Base-by-base conservation (phyloP, 2,329 filamentous ascomycete species). In the Aspergillus fumigatiaffinis region DNA sequence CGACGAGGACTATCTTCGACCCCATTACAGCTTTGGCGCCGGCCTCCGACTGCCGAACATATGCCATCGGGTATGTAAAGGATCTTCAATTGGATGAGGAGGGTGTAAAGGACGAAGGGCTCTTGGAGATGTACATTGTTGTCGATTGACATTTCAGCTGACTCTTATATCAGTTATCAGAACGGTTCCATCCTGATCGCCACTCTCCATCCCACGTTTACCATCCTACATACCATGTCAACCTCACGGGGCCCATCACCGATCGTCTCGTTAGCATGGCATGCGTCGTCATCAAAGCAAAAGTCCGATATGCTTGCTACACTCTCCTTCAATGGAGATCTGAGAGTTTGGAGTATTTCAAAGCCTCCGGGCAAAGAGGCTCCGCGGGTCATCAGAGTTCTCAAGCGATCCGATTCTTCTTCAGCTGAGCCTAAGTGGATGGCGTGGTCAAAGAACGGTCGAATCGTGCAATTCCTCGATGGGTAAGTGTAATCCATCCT, bases 251-350 rank as follows among this genome's bases (percentile, higher is more conserved):
- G 86, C 1, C 93, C 94, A 1, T 97, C 93, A 0, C 89, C 91
- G 2, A 92, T 99, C 52, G 87, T 92, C 3, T 90, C 87, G 8
- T 78, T 99, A 21, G 86, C 91, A 57, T 99, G 94, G 94, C 94
- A 99, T 80, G 92, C 93, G 41, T 97, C 94, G 0, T 97, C 94
- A 0, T 89, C 92, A 0, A 91, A 92, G 64, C 92, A 97, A 74
- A 97, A 96, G 76, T 96, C 94, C 0, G 93, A 97, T 69, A 99
- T 99, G 94, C 80, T 99, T 67, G 93, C 93, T 1, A 90, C 92
- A 8, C 93, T 97, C 75, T 94, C 91, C 3, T 84, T 89, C 52
- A 92, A 97, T 70, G 93, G 94, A 21, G 93, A 99, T 70, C 79
- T 99, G 49, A 85, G 92, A 65, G 92, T 99, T 21, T 99, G 94